phyloP scores from a whole-genome alignment of 495 filamentous ascomycete species.

The Hypomontagnella submonticulosa region DNA sequence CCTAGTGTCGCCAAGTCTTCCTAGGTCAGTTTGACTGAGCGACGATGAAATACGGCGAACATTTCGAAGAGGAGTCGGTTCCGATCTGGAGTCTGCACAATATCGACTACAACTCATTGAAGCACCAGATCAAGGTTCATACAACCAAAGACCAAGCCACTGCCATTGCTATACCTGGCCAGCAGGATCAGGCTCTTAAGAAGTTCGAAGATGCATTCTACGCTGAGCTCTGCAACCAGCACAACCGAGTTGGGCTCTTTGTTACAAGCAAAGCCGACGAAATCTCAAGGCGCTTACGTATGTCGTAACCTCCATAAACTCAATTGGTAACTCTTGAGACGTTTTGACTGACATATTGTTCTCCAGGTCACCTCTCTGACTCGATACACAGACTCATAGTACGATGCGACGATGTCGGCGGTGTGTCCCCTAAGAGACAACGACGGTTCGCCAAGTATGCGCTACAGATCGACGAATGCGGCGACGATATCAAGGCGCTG shows the following conservation, averaged over 20 bases:
- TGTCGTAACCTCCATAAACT: slow-evolving; percentile 33
- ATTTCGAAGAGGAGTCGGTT: slow-evolving; percentile 66
- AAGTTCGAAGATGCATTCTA: slow-evolving; percentile 73
- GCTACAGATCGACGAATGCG: slow-evolving; percentile 59
- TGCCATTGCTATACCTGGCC: slow-evolving; percentile 74
- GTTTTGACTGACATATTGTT: slow-evolving; percentile 14
- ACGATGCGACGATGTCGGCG: slow-evolving; percentile 51
- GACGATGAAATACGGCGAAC: slow-evolving; percentile 76
- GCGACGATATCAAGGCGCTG: slow-evolving; percentile 70
- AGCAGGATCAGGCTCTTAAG: slow-evolving; percentile 60
- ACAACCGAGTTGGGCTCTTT: slow-evolving; percentile 75
- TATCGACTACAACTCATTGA: slow-evolving; percentile 81
- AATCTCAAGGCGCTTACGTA: slow-evolving; percentile 69
- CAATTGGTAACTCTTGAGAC: slow-evolving; percentile 13
- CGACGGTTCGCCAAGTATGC: slow-evolving; percentile 63
- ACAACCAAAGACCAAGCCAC: slow-evolving; percentile 70
- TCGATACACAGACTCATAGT: slow-evolving; percentile 61
- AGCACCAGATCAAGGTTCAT: slow-evolving; percentile 75
- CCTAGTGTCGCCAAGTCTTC: slow-evolving; percentile 11
- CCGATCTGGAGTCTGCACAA: slow-evolving; percentile 69
- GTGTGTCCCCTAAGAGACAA: slow-evolving; percentile 52
- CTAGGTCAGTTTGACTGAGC: slow-evolving; percentile 14
- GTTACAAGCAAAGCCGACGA: slow-evolving; percentile 77
- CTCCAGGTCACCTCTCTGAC: slow-evolving; percentile 62
- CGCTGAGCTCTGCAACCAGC: slow-evolving; percentile 68